Evolutionary conservation across 495 filamentous ascomycete genomes (phyloP), one percentile per base, ranked within the genome.

Genomic region (Aspergillus ellipticus): DNA sequence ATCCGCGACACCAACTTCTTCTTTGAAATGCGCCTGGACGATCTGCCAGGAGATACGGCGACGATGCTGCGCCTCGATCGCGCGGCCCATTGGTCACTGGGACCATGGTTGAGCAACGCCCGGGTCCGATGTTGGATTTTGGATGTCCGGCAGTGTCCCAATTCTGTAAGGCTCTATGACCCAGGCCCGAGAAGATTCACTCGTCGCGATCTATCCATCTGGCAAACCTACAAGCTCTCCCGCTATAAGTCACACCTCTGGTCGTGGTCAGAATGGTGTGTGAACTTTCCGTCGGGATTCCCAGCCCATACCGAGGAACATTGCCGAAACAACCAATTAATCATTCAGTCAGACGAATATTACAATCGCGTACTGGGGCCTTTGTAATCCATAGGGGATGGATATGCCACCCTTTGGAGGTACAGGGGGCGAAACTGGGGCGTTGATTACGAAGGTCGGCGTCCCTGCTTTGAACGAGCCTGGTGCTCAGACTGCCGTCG

Each of bases 1-100:
- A n/a, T 56, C 19, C 3, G 19, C 3, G 42, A 56, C 11, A 50
- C 26, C 20, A 50, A 42, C 42, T 58, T 55, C 26, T 46, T 42
- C 41, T 33, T 58, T n/a, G 59, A 62, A 17, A 13, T 26, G 3
- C 39, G 31, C 4, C 41, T 62, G 17, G 49, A 59, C 11, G n/a
- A 19, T 43, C 42, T 43, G 3, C 42, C 42, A 4, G 42, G 42
- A 4, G 2, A 17, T 20, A 43, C 42, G 9, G 42, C 42, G 17
- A 17, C 9, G n/a, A 43, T 16, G 42, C 7, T 43, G 3, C 42
- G 42, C 16, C 42, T 43, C 7, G 42, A 2, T 19, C 16, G 42
- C 17, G 42, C 42, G 6, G 13, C 13, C 13, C 13, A 42, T 42
- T 42, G 39, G 39, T n/a, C 16, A 4, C 39, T 13, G 16, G 39